Evolutionary conservation across 305 asterid species (phyloP), one percentile per base, ranked within the genome.

Genomic region (Solanum hybrid): DNA sequence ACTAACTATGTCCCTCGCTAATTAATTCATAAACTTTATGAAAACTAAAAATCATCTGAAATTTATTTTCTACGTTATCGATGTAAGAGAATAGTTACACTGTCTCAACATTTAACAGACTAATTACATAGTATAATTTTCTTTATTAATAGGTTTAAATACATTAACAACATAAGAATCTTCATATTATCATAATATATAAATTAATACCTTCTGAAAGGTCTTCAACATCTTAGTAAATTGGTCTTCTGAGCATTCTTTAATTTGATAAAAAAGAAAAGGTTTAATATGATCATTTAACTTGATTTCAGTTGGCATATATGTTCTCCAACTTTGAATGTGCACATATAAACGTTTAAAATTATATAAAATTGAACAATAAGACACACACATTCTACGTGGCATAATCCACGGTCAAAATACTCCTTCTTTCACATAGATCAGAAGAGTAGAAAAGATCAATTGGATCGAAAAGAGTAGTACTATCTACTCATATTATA

Each of bases 311-410:
- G 11, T 20, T 61, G 26, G 0, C 5, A 61, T 61, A 3, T 20
- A 7, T 61, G 10, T 7, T 8, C 2, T 61, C 5, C 10, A 61
- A 61, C 5, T 61, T 61, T 61, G 1, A 20, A 61, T 20, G 10
- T 61, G 0, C 2, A 61, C 1, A 61, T 20, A 7, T 61, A 0
- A 1, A 20, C 0, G 0, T 7, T 20, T 61, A 61, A 61, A 61
- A 7, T 61, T 20, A 3, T 61, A 61, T 3, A 61, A 20, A 17
- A 61, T 61, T 61, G 4, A 61, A 61, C 2, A 61, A 61, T 3
- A 17, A 20, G 2, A 61, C 5, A 61, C 22, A 45, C 72, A 61
- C 10, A 6, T 61, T 0, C 24, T 7, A 61, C 0, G 11, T 61
- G 72, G 4, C 26, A 17, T 61, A 61, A 20, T 20, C 0, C 24